These are phyloP conservation scores for Glycine tomentella DNA, from an alignment of 306 rosid genomes.

Conservation along the genomic window DNA sequence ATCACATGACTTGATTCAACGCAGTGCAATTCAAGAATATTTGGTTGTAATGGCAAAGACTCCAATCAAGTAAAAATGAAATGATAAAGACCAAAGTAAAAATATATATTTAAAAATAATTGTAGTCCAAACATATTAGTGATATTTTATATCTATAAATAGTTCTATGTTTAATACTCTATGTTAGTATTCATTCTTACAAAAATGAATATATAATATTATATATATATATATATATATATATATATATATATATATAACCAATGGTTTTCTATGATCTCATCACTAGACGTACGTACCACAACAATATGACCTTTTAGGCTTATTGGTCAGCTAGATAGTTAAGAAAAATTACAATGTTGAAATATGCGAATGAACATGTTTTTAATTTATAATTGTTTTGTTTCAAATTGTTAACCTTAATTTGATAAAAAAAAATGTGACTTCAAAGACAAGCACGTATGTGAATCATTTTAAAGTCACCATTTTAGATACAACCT, in stretches of 20 bases:
- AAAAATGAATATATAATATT: not conserved
- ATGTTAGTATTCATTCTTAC: not conserved
- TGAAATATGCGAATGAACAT: not conserved
- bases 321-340: not conserved
- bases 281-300: not conserved
- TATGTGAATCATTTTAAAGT: not conserved
- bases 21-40: too few species aligned
- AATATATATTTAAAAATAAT: not conserved
- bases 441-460: not conserved
- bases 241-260: not conserved
- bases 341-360: not conserved
- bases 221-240: too few species aligned
- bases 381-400: not conserved
- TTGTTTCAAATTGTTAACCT: not conserved
- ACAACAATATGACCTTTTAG: not conserved
- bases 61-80: constrained; percentile 13
- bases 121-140: too few species aligned
- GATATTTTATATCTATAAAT: not conserved
- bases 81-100: not conserved
- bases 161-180: not conserved
- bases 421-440: not conserved
- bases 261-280: not conserved
- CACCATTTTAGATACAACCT: not conserved
- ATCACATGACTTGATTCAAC: too few species aligned
- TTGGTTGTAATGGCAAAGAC: not conserved